Base-by-base conservation (phyloP, 2,329 filamentous ascomycete species). In the Metarhizium album region DNA sequence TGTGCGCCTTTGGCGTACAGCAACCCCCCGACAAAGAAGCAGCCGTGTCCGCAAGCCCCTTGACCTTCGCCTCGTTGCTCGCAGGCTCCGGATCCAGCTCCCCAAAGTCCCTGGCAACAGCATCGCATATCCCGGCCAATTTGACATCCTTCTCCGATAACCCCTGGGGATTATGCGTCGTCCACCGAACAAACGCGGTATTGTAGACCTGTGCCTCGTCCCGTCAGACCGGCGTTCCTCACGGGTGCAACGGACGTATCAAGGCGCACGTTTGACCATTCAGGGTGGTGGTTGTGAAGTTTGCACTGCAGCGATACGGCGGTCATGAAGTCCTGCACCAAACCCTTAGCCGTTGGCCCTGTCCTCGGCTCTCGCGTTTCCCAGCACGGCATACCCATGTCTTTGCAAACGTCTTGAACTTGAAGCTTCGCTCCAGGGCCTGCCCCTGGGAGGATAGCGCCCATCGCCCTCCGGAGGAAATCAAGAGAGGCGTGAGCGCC, bases 291-390 rank as follows among this genome's bases (percentile, higher is more conserved):
- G 58, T 80, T 84, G 60, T 77, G 75, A 37, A 78, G 64, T 60
- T 84, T 84, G 67, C 83, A 86, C 59, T 87, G 77, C 31, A 82
- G 68, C 11, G 84, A 80, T 14, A 88, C 76, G 2, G 74, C 74
- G n/a, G 82, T 84, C 84, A 88, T 87, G 67, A 88, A 89, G 55
- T 83, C 82, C 82, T 85, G 54, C n/a, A 16, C 29, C 14, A 23
- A 40, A 18, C n/a, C 20, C 16, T 48, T 14, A 42, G 42, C 27
- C 27, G 11, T 9, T 29, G 27, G 27, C 16, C 18, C 11, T 7
- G 45, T 23, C 18, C 16, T 22, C n/a, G 6, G 5, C 2, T 1
- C n/a, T 4, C 14, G 22, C 27, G 24, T 20, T 5, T 18, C 11
- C n/a, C 8, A 22, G 24, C 14, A 16, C 8, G 8, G 71, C 74